phyloP scores from a whole-genome alignment of 208 protist genomes.

The Borovskyia barvae region DNA sequence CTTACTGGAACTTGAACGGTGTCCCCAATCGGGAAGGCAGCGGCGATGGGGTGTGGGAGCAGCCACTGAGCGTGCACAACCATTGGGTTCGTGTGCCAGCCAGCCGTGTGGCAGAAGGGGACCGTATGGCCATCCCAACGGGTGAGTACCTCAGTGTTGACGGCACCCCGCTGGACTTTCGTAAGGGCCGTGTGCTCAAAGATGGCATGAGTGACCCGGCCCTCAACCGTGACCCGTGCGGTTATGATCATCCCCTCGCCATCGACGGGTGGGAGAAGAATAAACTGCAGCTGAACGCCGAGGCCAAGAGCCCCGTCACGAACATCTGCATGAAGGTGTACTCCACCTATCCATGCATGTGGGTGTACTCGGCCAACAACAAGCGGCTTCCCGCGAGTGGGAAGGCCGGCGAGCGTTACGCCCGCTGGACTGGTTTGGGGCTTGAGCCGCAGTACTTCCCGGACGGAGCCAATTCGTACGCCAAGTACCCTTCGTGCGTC shows the following conservation, averaged over 20 bases:
- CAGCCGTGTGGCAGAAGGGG: conserved; percentile 28
- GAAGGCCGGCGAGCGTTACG: conserved; percentile 44
- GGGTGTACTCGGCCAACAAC: conserved; percentile 76
- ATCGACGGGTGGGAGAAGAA: conserved; percentile 41
- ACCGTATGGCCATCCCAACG: conserved; percentile 34
- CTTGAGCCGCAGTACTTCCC: conserved; percentile 61
- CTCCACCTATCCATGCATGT: conserved; percentile 56
- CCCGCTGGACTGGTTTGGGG: conserved; percentile 26
- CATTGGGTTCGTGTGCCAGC: conserved; percentile 37
- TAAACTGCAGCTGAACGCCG: conserved; percentile 36
- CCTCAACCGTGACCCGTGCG: conserved; percentile 44
- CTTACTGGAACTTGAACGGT: conserved; percentile 76
- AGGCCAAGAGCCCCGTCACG: conserved; percentile 44
- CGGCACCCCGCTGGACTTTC: conserved; percentile 43
- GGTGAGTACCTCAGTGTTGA: conserved; percentile 33
- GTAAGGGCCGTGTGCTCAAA: conserved; percentile 24
- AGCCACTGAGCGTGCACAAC: conserved; percentile 31
- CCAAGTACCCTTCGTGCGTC: conserved; percentile 31
- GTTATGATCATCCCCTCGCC: conserved; percentile 57
- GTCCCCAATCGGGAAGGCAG: conserved; percentile 23
- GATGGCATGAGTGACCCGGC: conserved; percentile 31
- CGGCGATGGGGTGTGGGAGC: background rate
- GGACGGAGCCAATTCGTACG: conserved; percentile 36
- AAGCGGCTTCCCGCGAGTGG: conserved; percentile 37
- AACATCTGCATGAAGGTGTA: conserved; percentile 58